Percentiles rank a stretch among this genome's conserved stretches.
These are phyloP conservation scores for Ustilago esculenta DNA, from an alignment of 1,284 basidiomycete genomes.

Conservation along the genomic window DNA sequence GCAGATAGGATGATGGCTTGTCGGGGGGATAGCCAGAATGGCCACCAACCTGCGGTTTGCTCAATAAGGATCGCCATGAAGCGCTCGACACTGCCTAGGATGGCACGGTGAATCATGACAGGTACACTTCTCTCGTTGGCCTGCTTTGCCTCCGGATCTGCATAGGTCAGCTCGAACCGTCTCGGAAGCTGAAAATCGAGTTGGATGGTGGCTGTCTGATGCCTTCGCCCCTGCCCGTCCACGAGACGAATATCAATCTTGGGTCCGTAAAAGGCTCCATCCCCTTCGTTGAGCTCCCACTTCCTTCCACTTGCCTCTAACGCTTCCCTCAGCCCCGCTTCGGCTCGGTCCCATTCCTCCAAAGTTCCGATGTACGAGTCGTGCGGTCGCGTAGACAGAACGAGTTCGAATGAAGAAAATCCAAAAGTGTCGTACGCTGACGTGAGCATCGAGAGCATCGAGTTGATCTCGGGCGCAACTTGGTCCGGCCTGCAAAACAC, in stretches of 20 bases:
- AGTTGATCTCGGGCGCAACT: constrained; percentile 53
- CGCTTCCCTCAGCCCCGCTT: constrained; percentile 48
- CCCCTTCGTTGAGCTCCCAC: constrained; percentile 61
- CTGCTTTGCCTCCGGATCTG: constrained; percentile 20
- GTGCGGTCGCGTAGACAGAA: constrained; percentile 61
- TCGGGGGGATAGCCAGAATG: constrained; percentile 62
- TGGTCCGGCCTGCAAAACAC: constrained; percentile 63
- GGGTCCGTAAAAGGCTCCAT: constrained; percentile 66
- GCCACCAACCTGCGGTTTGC: constrained; percentile 61
- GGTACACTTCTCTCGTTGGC: constrained; percentile 25
- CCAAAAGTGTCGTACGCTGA: constrained; percentile 63
- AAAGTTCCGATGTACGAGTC: constrained; percentile 51
- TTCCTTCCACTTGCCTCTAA: constrained; percentile 45
- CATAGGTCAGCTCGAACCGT: constrained; percentile 59
- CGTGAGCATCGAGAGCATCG: constrained; percentile 64
- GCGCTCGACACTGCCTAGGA: constrained; percentile 64
- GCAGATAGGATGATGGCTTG: constrained; percentile 61
- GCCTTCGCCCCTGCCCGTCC: constrained; percentile 57
- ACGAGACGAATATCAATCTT: constrained; percentile 66
- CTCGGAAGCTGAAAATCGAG: constrained; percentile 65
- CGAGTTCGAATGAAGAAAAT: constrained; percentile 60
- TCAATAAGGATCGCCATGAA: constrained; percentile 66
- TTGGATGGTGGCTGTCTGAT: constrained; percentile 66
- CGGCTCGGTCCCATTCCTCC: constrained; percentile 60
- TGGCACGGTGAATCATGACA: constrained; percentile 66